Base-by-base conservation (phyloP, 345 rosid genomes). In the Fremontodendron californicum region DNA sequence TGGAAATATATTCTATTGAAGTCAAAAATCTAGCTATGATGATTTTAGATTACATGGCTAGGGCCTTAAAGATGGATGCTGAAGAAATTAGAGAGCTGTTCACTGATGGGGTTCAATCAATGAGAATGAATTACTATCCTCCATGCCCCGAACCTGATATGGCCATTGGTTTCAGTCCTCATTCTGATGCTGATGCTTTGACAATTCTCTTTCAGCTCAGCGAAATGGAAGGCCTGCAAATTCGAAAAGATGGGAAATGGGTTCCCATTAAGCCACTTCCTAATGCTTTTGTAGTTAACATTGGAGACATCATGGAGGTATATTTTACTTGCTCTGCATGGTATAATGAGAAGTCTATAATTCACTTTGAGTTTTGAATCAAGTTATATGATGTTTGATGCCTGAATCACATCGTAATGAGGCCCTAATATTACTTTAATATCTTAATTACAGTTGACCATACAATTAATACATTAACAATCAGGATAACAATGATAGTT, bases 51-150 rank as follows among this genome's bases (percentile, higher is more conserved):
- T 76, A 76, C 31, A 80, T 87, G 83, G 88, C 82, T 10, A 83
- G 71, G 66, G 83, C 85, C 37, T 65, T 87, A 51, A 75, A 73
- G 37, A 83, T 87, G 81, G 84, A 83, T 18, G 66, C n/a, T 8
- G 68, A 82, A 51, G 86, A 84, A 73, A 79, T 84, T 77, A 39
- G 63, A 43, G 89, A 79, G 62, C 19, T 84, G 49, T 86, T 86
- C 54, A 46, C 12, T 5, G 84, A 82, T 7, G 90, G 90, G 55
- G 75, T 82, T 71, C 90, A 85, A 71, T 18, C 90, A 40, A 78
- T 85, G 74, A 86, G 89, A 74, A 88, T 88, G 83, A 88, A 86
- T 71, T 86, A 84, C 80, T 88, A 88, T 65, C 91, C 88, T 15
- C 85, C 86, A 42, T 86, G 91, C 57, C 91, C 91, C 16, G 75